These are phyloP conservation scores for Huiozyma naganishii DNA, from an alignment of 805 yeast species.

Conservation along the genomic window DNA sequence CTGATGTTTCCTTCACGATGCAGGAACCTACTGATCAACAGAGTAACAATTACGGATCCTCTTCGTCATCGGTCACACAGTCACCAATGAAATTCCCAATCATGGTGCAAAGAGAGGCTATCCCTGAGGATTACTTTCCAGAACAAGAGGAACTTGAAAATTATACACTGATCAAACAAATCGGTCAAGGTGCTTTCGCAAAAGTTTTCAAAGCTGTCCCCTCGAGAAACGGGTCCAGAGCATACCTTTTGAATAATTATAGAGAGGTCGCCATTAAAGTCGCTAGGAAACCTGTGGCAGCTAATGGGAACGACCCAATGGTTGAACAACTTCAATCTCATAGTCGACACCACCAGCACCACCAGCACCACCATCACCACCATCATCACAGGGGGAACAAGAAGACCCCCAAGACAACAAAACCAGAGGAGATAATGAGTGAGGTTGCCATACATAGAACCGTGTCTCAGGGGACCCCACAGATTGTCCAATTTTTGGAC, in stretches of 20 bases:
- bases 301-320: constrained; percentile 31
- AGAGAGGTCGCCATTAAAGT: constrained; percentile 39
- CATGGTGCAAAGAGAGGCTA: background rate
- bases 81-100: background rate
- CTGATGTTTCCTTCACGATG: too few species aligned
- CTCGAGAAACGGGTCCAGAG: constrained; percentile 7
- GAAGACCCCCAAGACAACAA: constrained; percentile 11
- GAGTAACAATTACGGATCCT: background rate
- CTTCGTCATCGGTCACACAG: background rate
- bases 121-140: constrained; percentile 10
- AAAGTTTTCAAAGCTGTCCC: constrained; percentile 53
- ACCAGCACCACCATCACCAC: constrained; percentile 1
- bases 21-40: background rate
- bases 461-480: constrained; percentile 38
- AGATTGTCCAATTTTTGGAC: constrained; percentile 51
- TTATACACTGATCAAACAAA: constrained; percentile 34
- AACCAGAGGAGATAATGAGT: constrained; percentile 49
- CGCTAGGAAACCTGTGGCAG: constrained; percentile 55
- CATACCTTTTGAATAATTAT: constrained; percentile 8
- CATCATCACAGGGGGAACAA: constrained; percentile 5
- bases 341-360: background rate
- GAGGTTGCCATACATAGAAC: constrained; percentile 66
- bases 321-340: constrained; percentile 29
- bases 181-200: constrained; percentile 80
- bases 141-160: constrained; percentile 29